Conservation (phyloP, 139 green algal species). For the Coccomyxa sp. region DNA sequence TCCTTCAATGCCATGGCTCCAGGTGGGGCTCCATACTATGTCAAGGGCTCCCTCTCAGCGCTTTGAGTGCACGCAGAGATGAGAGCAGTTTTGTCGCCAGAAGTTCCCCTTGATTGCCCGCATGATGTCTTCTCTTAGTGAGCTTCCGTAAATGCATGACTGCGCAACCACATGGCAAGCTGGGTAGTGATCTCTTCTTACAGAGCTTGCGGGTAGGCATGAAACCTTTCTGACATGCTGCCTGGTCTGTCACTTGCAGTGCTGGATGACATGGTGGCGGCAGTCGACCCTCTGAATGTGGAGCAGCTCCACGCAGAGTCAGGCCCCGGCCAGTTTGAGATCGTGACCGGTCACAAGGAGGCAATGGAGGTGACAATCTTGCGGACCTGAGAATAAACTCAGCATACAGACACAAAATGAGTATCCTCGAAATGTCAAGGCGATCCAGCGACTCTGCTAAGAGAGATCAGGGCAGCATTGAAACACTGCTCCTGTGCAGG, state of each 20-base stretch:
- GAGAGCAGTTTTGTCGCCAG: background rate
- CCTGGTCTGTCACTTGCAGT: constrained; percentile 16
- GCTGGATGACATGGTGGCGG: constrained; percentile 41
- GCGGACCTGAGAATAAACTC: background rate
- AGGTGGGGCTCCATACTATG: constrained; percentile 15
- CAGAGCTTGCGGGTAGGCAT: background rate
- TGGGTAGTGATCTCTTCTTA: background rate
- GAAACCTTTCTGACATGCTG: background rate
- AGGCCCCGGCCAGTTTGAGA: constrained; percentile 58
- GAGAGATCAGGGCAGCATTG: background rate
- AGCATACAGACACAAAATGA: background rate
- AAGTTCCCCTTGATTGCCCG: background rate
- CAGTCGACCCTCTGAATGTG: constrained; percentile 35
- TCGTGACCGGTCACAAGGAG: constrained; percentile 23
- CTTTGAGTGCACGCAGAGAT: too few species aligned
- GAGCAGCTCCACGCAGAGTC: constrained; percentile 56
- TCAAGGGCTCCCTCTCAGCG: background rate
- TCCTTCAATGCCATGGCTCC: constrained; percentile 24
- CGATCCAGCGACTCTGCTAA: background rate
- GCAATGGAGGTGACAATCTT: constrained; percentile 11
- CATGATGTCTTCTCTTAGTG: background rate
- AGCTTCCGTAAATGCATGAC: background rate
- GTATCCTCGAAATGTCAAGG: background rate
- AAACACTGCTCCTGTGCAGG: constrained; percentile 3
- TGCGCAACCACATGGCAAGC: background rate